These are phyloP conservation scores for Fusarium xylarioides DNA, from an alignment of 2,329 filamentous ascomycete species.

Conservation along the genomic window DNA sequence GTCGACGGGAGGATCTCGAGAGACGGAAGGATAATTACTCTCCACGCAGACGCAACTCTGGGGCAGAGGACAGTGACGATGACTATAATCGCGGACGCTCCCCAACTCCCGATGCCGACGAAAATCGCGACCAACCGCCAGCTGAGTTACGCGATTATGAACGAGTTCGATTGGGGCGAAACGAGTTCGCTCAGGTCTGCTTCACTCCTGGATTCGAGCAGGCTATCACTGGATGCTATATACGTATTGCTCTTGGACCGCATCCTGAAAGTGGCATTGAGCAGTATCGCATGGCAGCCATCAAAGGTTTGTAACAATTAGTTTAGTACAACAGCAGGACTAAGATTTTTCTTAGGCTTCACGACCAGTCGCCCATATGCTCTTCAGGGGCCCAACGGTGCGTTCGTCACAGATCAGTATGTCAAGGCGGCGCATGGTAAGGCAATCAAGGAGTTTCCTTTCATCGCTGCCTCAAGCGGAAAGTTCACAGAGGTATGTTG, in stretches of 20 bases:
- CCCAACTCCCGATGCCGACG: constrained; percentile 68
- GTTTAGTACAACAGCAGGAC: not conserved
- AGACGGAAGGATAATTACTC: constrained; percentile 65
- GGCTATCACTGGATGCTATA: constrained; percentile 83
- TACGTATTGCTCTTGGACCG: constrained; percentile 82
- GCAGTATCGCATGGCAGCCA: constrained; percentile 86
- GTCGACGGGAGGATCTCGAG: constrained; percentile 62
- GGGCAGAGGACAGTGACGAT: constrained; percentile 77
- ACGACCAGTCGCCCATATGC: constrained; percentile 83
- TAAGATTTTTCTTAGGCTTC: constrained; percentile 67
- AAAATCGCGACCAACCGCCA: constrained; percentile 73
- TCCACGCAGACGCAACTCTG: constrained; percentile 46
- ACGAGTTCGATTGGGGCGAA: constrained; percentile 82
- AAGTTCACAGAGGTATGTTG: constrained; percentile 78
- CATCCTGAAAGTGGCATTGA: constrained; percentile 77
- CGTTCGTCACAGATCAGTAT: constrained; percentile 87
- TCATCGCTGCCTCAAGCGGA: constrained; percentile 88
- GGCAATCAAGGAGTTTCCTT: constrained; percentile 84
- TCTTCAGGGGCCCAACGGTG: constrained; percentile 79
- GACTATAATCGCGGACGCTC: constrained; percentile 74
- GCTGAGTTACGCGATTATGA: constrained; percentile 84
- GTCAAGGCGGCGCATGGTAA: constrained; percentile 84
- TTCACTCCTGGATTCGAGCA: constrained; percentile 92
- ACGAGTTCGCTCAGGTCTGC: constrained; percentile 88
- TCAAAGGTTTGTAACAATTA: constrained; percentile 72